These are phyloP conservation scores for Colletotrichum sp. DNA, from an alignment of 2,329 filamentous ascomycete genomes.

Conservation along the genomic window DNA sequence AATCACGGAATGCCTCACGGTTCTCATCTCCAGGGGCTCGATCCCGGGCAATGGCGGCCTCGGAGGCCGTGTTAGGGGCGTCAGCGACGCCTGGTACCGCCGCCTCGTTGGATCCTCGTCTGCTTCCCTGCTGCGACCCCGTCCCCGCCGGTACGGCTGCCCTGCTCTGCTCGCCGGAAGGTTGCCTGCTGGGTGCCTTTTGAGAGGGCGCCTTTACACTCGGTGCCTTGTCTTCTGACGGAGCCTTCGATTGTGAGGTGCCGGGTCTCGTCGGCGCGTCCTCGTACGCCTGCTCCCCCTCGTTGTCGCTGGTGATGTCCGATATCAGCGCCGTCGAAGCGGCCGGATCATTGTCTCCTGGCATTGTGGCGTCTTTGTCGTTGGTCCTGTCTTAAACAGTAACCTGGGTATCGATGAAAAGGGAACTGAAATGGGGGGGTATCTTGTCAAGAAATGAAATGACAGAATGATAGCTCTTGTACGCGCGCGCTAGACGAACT, in stretches of 20 bases:
- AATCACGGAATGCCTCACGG: slow-evolving; percentile 15
- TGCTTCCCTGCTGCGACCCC: not conserved
- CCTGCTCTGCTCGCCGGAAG: not conserved
- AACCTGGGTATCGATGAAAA: not conserved
- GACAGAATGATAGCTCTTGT: slow-evolving; percentile 3
- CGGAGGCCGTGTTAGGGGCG: not conserved
- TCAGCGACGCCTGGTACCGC: slow-evolving; percentile 8
- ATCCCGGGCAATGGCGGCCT: not conserved
- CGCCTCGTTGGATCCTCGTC: not conserved
- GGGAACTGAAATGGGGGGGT: not conserved
- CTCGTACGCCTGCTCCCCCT: slow-evolving; percentile 11
- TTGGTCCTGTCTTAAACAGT: not conserved
- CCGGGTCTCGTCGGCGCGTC: slow-evolving; percentile 12
- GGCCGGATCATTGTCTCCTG: not conserved
- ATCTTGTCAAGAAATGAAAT: not conserved
- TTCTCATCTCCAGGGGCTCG: slow-evolving; percentile 12
- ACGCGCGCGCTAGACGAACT: slow-evolving; percentile 5
- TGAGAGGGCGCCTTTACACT: not conserved
- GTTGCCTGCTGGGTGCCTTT: not conserved
- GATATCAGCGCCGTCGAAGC: not conserved
- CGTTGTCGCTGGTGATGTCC: slow-evolving; percentile 2
- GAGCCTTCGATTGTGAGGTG: not conserved
- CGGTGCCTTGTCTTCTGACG: slow-evolving; percentile 7
- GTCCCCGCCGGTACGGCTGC: not conserved
- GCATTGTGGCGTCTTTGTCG: not conserved